Evolutionary conservation across 345 rosid genomes (phyloP).

Genomic region (Moringa oleifera): DNA sequence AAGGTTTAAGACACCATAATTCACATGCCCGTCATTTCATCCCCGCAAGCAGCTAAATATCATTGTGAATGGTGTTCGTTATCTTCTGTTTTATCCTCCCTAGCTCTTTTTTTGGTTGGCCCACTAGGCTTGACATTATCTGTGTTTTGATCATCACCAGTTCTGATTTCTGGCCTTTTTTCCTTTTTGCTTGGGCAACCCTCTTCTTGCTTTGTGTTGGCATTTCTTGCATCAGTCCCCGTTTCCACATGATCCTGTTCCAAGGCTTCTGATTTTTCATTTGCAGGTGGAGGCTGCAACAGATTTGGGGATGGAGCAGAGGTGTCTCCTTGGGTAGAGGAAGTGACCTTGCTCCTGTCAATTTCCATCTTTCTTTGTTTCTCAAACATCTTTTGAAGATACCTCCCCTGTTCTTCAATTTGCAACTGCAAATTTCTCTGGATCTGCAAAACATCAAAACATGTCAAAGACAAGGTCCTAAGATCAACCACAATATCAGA

Average conservation of each 20-base stretch:
- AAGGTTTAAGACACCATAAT: no score
- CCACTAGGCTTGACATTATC: constrained; percentile 8
- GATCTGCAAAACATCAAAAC: constrained; percentile 36
- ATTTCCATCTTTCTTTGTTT: constrained; percentile 46
- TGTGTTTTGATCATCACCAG: background rate
- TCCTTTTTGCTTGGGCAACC: constrained; percentile 15
- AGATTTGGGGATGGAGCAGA: constrained; percentile 14
- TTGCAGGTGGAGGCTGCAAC: constrained; percentile 13
- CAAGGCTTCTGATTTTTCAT: constrained; percentile 20
- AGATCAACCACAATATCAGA: background rate
- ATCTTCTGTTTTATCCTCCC: constrained; percentile 25
- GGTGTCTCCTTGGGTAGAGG: constrained; percentile 27
- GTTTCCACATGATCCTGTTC: constrained; percentile 8
- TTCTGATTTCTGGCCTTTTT: constrained; percentile 5
- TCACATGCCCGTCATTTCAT: no score
- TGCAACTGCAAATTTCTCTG: constrained; percentile 75
- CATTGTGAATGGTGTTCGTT: no score
- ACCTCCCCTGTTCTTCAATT: constrained; percentile 81
- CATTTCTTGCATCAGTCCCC: background rate
- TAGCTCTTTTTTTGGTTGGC: constrained; percentile 29
- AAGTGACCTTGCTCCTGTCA: constrained; percentile 25
- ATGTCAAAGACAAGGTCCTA: background rate
- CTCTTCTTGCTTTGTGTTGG: constrained; percentile 6
- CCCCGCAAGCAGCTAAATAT: no score
- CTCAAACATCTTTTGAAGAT: constrained; percentile 50